Evolutionary conservation across 2,329 filamentous ascomycete species (phyloP).

Genomic region (Cephalotrichum gorgonifer): DNA sequence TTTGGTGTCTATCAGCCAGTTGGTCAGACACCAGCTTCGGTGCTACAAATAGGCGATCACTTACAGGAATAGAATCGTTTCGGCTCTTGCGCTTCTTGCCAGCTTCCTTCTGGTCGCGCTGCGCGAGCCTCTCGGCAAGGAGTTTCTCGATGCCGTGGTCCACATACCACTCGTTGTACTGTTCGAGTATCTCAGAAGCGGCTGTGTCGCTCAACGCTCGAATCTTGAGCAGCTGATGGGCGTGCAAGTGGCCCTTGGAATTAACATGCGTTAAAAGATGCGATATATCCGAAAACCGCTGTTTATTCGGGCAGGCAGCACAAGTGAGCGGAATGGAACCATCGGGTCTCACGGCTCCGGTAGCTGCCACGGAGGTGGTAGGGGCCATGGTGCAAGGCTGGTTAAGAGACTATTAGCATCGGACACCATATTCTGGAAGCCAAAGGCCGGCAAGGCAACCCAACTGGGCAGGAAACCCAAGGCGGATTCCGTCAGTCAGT

Average conservation of each 20-base stretch:
- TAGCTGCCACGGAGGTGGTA: slow-evolving; percentile 8
- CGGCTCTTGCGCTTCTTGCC: slow-evolving; percentile 1
- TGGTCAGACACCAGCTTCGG: neutral
- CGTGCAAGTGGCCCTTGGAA: slow-evolving; percentile 83
- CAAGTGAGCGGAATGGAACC: slow-evolving; percentile 59
- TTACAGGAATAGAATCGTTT: neutral
- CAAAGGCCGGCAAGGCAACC: neutral
- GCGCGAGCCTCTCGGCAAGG: slow-evolving; percentile 62
- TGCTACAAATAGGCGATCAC: neutral
- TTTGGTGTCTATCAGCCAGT: neutral
- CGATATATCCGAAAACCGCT: slow-evolving; percentile 79
- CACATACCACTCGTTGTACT: slow-evolving; percentile 72
- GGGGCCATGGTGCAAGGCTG: too few species aligned
- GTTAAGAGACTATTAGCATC: neutral
- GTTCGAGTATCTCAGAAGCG: slow-evolving; percentile 51
- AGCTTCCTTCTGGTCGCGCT: slow-evolving; percentile 15
- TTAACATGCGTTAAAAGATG: slow-evolving; percentile 86
- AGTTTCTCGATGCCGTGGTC: slow-evolving; percentile 60
- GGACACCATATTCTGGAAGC: neutral
- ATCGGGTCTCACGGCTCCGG: slow-evolving; percentile 11
- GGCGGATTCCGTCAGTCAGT: neutral
- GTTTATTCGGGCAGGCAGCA: slow-evolving; percentile 70
- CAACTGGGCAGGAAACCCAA: neutral
- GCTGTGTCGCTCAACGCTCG: slow-evolving; percentile 55
- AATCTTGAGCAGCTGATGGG: slow-evolving; percentile 73